Percentiles rank a stretch among this genome's conserved stretches.
Conservation (phyloP, 78 protist genomes). For the Capsaspora owczarzaki region DNA sequence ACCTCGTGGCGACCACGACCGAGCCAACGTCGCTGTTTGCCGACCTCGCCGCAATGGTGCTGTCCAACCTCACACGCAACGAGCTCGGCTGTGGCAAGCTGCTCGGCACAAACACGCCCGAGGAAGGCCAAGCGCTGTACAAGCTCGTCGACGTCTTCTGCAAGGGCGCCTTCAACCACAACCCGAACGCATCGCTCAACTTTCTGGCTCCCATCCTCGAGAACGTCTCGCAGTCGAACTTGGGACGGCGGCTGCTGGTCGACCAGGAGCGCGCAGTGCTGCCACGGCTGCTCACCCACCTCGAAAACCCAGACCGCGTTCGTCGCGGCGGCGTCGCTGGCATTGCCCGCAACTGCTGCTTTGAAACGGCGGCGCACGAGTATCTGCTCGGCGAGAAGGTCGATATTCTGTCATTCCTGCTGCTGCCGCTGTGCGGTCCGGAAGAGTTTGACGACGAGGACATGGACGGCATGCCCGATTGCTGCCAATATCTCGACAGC, state of each 20-base stretch:
- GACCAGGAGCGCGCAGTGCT: background rate
- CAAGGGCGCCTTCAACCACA: too few species aligned
- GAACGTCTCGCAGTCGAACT: background rate
- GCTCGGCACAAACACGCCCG: too few species aligned
- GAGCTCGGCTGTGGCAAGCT: too few species aligned
- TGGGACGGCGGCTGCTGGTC: background rate
- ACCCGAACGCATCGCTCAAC: background rate
- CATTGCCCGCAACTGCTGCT: background rate
- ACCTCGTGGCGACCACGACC: too few species aligned
- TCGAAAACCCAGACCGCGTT: background rate
- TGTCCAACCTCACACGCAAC: too few species aligned
- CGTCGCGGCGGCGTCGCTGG: slow-evolving; percentile 15
- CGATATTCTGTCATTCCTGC: background rate
- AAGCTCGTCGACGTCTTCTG: too few species aligned
- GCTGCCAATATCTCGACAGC: slow-evolving; percentile 13
- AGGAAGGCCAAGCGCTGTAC: too few species aligned
- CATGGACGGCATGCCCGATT: slow-evolving; percentile 36
- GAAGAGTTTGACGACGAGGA: slow-evolving; percentile 27
- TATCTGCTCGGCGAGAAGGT: background rate
- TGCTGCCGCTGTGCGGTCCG: slow-evolving; percentile 22
- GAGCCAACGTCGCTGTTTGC: too few species aligned
- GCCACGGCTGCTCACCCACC: slow-evolving; percentile 5
- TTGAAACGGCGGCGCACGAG: slow-evolving; percentile 4
- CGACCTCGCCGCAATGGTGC: too few species aligned
- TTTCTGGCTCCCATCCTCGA: background rate